phyloP scores from a whole-genome alignment of 1,284 basidiomycete species.

The Fomitopsis betulina region DNA sequence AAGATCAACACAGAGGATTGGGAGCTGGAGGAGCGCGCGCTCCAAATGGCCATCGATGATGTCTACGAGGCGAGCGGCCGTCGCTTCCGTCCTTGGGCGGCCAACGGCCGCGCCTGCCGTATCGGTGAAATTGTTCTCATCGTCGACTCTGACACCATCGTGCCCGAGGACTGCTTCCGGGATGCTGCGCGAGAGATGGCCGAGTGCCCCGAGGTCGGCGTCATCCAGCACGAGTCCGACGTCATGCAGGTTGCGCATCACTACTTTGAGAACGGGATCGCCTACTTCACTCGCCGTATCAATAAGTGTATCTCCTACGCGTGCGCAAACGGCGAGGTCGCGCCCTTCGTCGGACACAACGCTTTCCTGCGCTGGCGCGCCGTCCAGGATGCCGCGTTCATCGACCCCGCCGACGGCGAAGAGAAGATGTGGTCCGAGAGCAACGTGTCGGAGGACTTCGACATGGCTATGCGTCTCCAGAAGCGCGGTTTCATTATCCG shows the following conservation, averaged over 20 bases:
- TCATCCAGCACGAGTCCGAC: conserved; percentile 48
- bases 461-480: conserved; percentile 48
- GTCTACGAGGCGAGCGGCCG: conserved; percentile 34
- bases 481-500: conserved; percentile 47
- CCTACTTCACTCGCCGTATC: conserved; percentile 51
- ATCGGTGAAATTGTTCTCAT: conserved; percentile 42
- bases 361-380: conserved; percentile 56
- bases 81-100: conserved; percentile 37
- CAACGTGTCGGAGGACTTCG: conserved; percentile 61
- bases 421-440: conserved; percentile 53
- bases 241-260: conserved; percentile 54
- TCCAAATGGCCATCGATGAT: conserved; percentile 38
- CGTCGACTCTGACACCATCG: conserved; percentile 53
- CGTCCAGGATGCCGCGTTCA: conserved; percentile 45
- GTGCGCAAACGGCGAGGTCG: conserved; percentile 47
- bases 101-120: conserved; percentile 34
- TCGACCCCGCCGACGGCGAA: conserved; percentile 39
- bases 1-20: conserved; percentile 12
- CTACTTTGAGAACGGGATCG: conserved; percentile 57
- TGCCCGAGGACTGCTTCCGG: conserved; percentile 55
- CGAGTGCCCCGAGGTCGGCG: conserved; percentile 44
- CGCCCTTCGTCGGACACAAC: conserved; percentile 59
- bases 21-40: conserved; percentile 36
- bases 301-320: conserved; percentile 42
- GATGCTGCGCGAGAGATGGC: conserved; percentile 55